phyloP scores from a whole-genome alignment of 768 basidiomycete species.

The Mycena kentingensis region DNA sequence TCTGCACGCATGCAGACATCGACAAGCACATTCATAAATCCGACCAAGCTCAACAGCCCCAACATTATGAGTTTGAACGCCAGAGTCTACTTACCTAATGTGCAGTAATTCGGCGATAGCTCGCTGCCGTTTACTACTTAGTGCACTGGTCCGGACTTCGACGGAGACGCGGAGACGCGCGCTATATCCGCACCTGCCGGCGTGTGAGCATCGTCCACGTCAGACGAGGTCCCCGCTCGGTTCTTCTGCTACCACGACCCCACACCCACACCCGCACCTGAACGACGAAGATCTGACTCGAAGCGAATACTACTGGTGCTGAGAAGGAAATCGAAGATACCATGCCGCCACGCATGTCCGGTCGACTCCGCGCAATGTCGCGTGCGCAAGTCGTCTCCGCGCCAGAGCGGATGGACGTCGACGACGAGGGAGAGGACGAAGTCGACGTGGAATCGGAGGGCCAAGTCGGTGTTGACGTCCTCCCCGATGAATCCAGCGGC shows the following conservation, averaged over 20 bases:
- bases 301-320: no score
- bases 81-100: no score
- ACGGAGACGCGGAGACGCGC: no score
- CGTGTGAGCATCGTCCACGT: not conserved
- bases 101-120: not conserved
- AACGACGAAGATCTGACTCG: not conserved
- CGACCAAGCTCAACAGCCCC: no score
- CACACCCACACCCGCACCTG: not conserved
- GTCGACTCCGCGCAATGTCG: not conserved
- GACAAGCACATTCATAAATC: no score
- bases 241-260: not conserved
- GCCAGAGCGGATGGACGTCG: conserved; percentile 10
- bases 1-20: no score
- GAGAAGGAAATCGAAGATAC: no score
- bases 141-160: no score
- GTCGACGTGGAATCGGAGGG: conserved; percentile 14
- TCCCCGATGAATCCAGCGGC: conserved; percentile 13
- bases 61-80: no score
- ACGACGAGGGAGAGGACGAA: conserved; percentile 8
- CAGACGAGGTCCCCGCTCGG: not conserved
- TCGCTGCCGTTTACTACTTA: no score
- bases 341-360: not conserved
- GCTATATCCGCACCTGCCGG: not conserved
- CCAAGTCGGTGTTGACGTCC: conserved; percentile 21
- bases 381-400: not conserved